Conservation (phyloP, 306 rosid species). For the Urtica urens region DNA sequence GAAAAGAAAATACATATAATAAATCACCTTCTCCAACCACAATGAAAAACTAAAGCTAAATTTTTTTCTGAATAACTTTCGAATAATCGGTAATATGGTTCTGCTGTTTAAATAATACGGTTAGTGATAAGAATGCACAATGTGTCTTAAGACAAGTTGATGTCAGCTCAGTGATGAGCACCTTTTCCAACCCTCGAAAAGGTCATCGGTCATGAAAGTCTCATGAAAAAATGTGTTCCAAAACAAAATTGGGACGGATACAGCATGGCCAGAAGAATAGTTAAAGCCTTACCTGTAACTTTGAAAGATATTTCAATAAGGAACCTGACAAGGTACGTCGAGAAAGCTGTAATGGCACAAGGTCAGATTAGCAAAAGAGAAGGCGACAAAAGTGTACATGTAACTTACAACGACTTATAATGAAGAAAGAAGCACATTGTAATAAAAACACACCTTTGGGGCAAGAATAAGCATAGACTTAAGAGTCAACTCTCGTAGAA, state of each 20-base stretch:
- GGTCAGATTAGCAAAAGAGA: neutral
- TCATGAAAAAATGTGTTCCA: neutral
- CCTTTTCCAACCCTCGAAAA: too few relatives aligned
- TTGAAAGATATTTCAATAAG: slow-evolving; percentile 85
- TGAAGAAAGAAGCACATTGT: neutral
- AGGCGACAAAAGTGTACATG: neutral
- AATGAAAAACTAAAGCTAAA: neutral
- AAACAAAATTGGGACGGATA: neutral
- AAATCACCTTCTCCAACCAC: neutral
- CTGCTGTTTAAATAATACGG: too few relatives aligned
- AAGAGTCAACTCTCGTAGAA: slow-evolving; percentile 89
- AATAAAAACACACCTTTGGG: slow-evolving; percentile 54
- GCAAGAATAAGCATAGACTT: slow-evolving; percentile 92
- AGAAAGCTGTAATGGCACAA: slow-evolving; percentile 71
- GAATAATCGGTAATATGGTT: too few relatives aligned
- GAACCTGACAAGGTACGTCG: slow-evolving; percentile 93
- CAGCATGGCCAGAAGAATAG: slow-evolving; percentile 6
- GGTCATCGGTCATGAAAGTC: too few relatives aligned
- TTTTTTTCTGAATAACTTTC: too few relatives aligned
- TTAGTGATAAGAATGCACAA: too few relatives aligned
- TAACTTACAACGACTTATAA: too few relatives aligned
- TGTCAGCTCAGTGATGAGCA: too few relatives aligned
- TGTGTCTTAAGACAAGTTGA: too few relatives aligned
- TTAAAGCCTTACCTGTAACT: slow-evolving; percentile 72
- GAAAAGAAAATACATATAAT: neutral